A percentile compares a stretch with the other conserved stretches of the same genome.
These are phyloP conservation scores for Arxiozyma telluris DNA, from an alignment of 1,139 yeast species.

Conservation along the genomic window DNA sequence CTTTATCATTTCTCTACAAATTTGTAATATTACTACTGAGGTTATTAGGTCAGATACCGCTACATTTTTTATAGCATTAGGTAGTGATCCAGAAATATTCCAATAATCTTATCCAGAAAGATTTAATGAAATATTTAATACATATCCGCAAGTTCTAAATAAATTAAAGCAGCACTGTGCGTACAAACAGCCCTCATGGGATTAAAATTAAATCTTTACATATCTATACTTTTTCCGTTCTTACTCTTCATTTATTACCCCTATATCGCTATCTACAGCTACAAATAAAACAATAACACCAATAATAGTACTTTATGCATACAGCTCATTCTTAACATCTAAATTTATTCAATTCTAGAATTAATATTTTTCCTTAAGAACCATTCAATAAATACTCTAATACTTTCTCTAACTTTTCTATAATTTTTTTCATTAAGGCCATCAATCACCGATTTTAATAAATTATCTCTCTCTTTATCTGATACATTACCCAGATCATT, in stretches of 20 bases:
- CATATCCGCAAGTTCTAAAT: constrained; percentile 68
- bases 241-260: no score
- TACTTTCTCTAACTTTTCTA: constrained; percentile 59
- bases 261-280: not conserved
- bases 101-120: constrained; percentile 66
- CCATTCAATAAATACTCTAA: constrained; percentile 74
- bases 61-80: constrained; percentile 79
- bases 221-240: not conserved
- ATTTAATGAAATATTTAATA: constrained; percentile 60
- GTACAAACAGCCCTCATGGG: constrained; percentile 4
- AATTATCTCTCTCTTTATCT: constrained; percentile 53
- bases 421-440: constrained; percentile 65
- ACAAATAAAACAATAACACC: no score
- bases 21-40: constrained; percentile 62
- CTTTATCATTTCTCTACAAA: constrained; percentile 68
- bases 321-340: not conserved
- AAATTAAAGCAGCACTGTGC: constrained; percentile 36
- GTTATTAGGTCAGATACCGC: constrained; percentile 76
- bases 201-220: not conserved
- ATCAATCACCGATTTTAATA: constrained; percentile 45
- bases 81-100: constrained; percentile 81
- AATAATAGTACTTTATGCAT: not conserved
- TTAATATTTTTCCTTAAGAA: constrained; percentile 69
- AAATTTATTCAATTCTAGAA: constrained; percentile 35
- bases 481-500: constrained; percentile 46